Evolutionary conservation across 441 rosid species (phyloP).

Genomic region (Erodium chrysanthum): DNA sequence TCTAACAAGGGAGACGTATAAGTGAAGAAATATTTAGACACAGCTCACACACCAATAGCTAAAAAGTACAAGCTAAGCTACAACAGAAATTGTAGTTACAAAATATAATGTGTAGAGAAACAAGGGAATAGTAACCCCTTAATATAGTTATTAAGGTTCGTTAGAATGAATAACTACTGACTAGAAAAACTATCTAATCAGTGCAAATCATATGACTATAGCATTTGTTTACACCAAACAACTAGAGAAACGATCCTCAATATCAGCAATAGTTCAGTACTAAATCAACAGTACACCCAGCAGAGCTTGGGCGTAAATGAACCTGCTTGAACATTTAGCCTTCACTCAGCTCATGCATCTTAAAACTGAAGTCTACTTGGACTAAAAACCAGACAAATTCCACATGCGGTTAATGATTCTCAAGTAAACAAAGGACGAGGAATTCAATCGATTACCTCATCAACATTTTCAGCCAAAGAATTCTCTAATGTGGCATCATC

Average conservation of each 20-base stretch:
- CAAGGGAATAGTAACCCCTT: not conserved
- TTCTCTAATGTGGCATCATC: conserved; percentile 26
- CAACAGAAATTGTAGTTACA: not conserved
- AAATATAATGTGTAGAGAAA: not conserved
- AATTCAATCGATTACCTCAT: conserved; percentile 41
- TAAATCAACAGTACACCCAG: not conserved
- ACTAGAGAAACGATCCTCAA: not conserved
- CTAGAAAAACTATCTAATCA: not conserved
- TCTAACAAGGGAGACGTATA: no score
- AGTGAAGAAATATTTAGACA: not conserved
- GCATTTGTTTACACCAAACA: not conserved
- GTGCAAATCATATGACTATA: not conserved
- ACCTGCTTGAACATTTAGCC: not conserved
- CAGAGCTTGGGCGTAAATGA: not conserved
- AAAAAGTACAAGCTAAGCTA: not conserved
- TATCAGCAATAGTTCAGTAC: not conserved
- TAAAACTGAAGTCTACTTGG: not conserved
- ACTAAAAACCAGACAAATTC: not conserved
- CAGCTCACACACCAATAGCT: not conserved
- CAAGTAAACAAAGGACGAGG: conserved; percentile 12
- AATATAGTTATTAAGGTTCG: not conserved
- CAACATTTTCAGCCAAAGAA: conserved; percentile 28
- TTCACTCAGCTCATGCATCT: not conserved
- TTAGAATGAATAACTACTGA: not conserved
- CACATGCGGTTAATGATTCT: not conserved